A percentile compares a stretch with the other conserved stretches of the same genome.
Conservation (phyloP, 768 basidiomycete genomes). For the Piloderma croceum region DNA sequence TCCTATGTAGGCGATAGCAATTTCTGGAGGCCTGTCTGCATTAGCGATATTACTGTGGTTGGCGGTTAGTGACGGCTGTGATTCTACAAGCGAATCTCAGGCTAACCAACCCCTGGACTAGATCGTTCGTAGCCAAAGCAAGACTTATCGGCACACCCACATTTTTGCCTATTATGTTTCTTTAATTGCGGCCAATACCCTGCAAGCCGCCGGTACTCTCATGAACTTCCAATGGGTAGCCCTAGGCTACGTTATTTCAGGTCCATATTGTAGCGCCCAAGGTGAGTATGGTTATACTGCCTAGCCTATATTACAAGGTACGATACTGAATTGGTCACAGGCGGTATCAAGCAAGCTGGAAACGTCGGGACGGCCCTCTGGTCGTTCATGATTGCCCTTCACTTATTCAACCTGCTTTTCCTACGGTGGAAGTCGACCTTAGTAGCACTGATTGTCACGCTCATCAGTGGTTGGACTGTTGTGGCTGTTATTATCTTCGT, state of each 20-base stretch:
- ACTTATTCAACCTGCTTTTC: constrained; percentile 33
- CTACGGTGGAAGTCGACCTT: constrained; percentile 24
- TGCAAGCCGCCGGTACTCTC: constrained; percentile 23
- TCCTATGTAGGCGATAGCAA: too few relatives aligned
- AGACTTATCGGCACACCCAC: constrained; percentile 20
- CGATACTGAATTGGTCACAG: too few relatives aligned
- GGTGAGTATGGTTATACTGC: constrained; percentile 6
- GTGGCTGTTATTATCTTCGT: constrained; percentile 29
- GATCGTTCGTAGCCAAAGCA: too few relatives aligned
- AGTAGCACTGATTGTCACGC: constrained; percentile 19
- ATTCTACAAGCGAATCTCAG: too few relatives aligned
- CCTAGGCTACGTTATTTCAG: constrained; percentile 20
- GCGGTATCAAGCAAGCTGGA: constrained; percentile 36
- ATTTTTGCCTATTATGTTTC: constrained; percentile 23
- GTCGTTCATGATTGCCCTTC: constrained; percentile 24
- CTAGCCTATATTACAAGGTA: too few relatives aligned
- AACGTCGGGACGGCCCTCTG: constrained; percentile 40
- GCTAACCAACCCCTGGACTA: too few relatives aligned
- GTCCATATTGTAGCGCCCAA: constrained; percentile 24
- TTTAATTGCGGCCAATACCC: constrained; percentile 23
- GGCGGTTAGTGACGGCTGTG: too few relatives aligned
- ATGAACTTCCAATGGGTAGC: constrained; percentile 26
- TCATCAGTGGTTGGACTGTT: constrained; percentile 35
- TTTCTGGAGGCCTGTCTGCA: too few relatives aligned
- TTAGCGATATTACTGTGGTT: too few relatives aligned